Base-by-base conservation (phyloP, 1,139 yeast genomes). In the Scheffersomyces quercinus region DNA sequence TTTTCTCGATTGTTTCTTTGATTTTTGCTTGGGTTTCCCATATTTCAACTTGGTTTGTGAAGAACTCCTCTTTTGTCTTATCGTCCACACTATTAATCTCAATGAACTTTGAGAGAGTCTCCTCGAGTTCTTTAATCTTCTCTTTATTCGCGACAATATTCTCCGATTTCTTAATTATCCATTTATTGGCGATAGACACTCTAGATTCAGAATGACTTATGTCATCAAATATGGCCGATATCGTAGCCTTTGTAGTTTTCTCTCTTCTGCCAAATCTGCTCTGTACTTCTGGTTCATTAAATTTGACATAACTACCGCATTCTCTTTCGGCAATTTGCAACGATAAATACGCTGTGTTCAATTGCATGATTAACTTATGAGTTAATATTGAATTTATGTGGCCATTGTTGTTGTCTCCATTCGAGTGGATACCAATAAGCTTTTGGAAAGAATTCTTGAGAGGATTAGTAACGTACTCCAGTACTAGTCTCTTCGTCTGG, bases 381-480 rank as follows among this genome's bases (percentile, higher is more conserved):
- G 79, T 68, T 39, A 69, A 62, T 26, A 67, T 64, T 13, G 57
- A 50, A 4, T 51, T 44, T 26, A 46, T 40, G 42, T 51, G 44
- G 3, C 37, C 37, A 13, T 35, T 43, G 7, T 31, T 31, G n/a
- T 31, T 31, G 10, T 31, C 35, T 29, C 64, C 59, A 36, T 65
- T 64, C 3, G 64, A 61, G 33, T 79, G 68, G 3, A 85, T 83
- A 2, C 93, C 91, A 11, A 82, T 77, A 41, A 83, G 63, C 41
- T 70, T 70, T 41, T 78, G 77, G 59, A 73, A 79, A 48, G 77
- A 81, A 55, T 74, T 81, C 50, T 77, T 83, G 52, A 82, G 67
- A 2, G 88, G 89, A 54, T 83, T 85, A 20, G 83, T 73, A 11
- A 83, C 75, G 56, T 84, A 85, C 45, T 85, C 87, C 65, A 82